A percentile compares a stretch with the other conserved stretches of the same genome.
These are phyloP conservation scores for Haematococcus sp. DNA, from an alignment of 139 green algal genomes.

Conservation along the genomic window DNA sequence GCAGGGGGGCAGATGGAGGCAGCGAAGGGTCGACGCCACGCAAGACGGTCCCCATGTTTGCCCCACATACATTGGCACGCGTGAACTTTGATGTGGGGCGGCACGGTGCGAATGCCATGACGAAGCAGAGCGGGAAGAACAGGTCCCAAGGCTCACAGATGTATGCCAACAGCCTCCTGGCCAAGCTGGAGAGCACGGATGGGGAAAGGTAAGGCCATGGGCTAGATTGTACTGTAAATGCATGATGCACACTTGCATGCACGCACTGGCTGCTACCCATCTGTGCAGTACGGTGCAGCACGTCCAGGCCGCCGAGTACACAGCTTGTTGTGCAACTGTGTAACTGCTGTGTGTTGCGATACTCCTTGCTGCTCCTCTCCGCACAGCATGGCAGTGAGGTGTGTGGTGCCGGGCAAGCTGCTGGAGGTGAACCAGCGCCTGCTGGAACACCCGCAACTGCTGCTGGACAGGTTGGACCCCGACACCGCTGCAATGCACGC, in stretches of 20 bases:
- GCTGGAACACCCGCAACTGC: background rate
- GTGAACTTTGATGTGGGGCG: constrained; percentile 10
- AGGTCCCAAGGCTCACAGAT: background rate
- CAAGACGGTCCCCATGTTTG: background rate
- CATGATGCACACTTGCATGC: too few relatives aligned
- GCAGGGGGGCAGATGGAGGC: too few relatives aligned
- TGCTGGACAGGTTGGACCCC: constrained; percentile 18
- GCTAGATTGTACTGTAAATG: too few relatives aligned
- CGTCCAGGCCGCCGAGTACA: too few relatives aligned
- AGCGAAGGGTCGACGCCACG: too few relatives aligned
- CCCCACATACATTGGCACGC: background rate
- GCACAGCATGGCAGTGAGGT: constrained; percentile 11
- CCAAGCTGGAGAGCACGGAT: background rate
- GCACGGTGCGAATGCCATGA: background rate
- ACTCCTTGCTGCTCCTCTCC: too few relatives aligned
- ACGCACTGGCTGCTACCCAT: too few relatives aligned
- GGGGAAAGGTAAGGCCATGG: constrained; percentile 4
- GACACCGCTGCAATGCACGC: too few relatives aligned
- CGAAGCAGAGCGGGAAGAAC: constrained; percentile 12
- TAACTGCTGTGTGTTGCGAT: too few relatives aligned
- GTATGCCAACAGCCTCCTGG: constrained; percentile 4
- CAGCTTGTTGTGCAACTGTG: too few relatives aligned
- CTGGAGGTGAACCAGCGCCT: constrained; percentile 31
- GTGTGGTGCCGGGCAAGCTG: constrained; percentile 10
- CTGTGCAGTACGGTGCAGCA: too few relatives aligned